These are phyloP conservation scores for Nidularia sp. DNA, from an alignment of 768 basidiomycete genomes.

Conservation along the genomic window DNA sequence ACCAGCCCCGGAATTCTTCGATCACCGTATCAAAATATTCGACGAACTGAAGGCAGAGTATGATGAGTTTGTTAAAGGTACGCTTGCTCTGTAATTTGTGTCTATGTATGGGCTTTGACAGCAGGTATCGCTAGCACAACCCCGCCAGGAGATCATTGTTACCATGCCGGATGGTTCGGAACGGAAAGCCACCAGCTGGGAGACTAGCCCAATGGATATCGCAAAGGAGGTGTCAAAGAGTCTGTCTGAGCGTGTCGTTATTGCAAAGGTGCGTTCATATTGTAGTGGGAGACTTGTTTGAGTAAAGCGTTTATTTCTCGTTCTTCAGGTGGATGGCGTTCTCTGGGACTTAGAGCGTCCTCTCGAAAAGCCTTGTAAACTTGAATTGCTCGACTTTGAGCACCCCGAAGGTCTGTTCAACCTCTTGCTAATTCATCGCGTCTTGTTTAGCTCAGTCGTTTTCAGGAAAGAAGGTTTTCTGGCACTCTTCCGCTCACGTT, in stretches of 20 bases:
- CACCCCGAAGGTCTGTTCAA: conserved; percentile 67
- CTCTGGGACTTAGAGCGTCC: conserved; percentile 97
- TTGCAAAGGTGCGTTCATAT: conserved; percentile 69
- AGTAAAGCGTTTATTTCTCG: neutral
- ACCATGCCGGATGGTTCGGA: conserved; percentile 85
- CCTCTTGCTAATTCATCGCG: neutral
- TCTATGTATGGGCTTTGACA: neutral
- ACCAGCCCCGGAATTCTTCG: conserved; percentile 85
- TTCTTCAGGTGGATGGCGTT: conserved; percentile 66
- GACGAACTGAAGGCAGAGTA: conserved; percentile 83
- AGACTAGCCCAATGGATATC: conserved; percentile 89
- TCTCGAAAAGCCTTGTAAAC: conserved; percentile 76
- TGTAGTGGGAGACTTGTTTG: neutral
- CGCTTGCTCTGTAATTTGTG: conserved; percentile 4
- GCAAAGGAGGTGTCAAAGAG: conserved; percentile 86
- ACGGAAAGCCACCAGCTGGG: conserved; percentile 85
- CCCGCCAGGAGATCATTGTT: conserved; percentile 77
- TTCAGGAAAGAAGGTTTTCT: conserved; percentile 93
- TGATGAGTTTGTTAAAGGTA: conserved; percentile 77
- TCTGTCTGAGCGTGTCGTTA: conserved; percentile 84
- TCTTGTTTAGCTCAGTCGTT: neutral
- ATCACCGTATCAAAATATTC: conserved; percentile 86
- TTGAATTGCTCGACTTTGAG: conserved; percentile 91
- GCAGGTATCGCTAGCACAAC: conserved; percentile 50
- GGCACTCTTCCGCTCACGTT: conserved; percentile 99